These are phyloP conservation scores for Ustilago sp. DNA, from an alignment of 1,284 basidiomycete genomes.

Conservation along the genomic window DNA sequence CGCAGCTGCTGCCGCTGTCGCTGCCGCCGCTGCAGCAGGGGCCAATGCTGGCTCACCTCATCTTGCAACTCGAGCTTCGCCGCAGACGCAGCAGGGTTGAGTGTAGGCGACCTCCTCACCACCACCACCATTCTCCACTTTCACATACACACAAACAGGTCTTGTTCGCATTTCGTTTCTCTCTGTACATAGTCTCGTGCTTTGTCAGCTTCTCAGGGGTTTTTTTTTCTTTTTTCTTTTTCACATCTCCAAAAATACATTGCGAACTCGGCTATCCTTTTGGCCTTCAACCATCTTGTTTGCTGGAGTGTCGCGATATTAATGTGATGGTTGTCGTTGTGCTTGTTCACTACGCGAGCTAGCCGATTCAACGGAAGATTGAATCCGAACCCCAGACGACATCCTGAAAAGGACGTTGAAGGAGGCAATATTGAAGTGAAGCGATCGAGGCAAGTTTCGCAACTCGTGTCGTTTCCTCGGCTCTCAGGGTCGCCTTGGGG, in stretches of 20 bases:
- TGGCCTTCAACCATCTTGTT: background rate
- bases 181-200: slow-evolving; percentile 19
- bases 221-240: background rate
- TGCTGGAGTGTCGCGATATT: background rate
- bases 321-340: background rate
- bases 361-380: no score
- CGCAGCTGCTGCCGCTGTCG: slow-evolving; percentile 39
- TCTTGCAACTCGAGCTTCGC: slow-evolving; percentile 33
- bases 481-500: no score
- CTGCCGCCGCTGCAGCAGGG: slow-evolving; percentile 35
- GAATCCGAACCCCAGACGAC: no score
- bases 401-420: no score
- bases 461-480: no score
- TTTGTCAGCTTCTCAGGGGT: slow-evolving; percentile 12
- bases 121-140: slow-evolving; percentile 20
- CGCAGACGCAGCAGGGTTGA: slow-evolving; percentile 49
- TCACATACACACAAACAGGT: background rate
- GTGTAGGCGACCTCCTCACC: background rate
- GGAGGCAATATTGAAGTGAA: no score
- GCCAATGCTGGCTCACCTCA: slow-evolving; percentile 39
- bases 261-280: slow-evolving; percentile 36
- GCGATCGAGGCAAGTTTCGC: no score
- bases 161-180: slow-evolving; percentile 42
- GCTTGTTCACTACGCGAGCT: background rate
- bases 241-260: slow-evolving; percentile 8